A percentile compares a stretch with the other conserved stretches of the same genome.
Conservation (phyloP, 2,329 filamentous ascomycete genomes). For the Colletotrichum euphorbiae region DNA sequence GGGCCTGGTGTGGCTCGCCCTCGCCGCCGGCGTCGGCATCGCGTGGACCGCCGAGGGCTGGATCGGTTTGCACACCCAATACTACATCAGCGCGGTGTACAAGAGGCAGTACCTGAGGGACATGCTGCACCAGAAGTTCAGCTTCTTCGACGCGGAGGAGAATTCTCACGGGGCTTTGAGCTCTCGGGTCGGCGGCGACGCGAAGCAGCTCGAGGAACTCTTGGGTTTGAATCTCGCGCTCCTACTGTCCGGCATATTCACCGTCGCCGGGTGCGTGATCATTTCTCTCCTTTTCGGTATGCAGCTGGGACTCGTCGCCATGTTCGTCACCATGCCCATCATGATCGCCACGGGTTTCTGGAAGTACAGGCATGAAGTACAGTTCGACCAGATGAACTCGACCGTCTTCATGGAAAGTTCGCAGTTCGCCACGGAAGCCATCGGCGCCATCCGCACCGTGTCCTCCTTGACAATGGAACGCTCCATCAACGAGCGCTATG, state of each 20-base stretch:
- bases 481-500: slow-evolving; percentile 58
- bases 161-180: slow-evolving; percentile 47
- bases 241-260: slow-evolving; percentile 46
- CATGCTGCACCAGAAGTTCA: slow-evolving; percentile 46
- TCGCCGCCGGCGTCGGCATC: slow-evolving; percentile 46
- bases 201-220: slow-evolving; percentile 49
- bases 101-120: slow-evolving; percentile 45
- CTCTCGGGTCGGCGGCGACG: slow-evolving; percentile 45
- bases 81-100: slow-evolving; percentile 38
- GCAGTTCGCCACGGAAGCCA: slow-evolving; percentile 71
- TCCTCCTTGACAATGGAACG: slow-evolving; percentile 70
- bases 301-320: slow-evolving; percentile 53
- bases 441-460: slow-evolving; percentile 73
- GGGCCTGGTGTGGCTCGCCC: slow-evolving; percentile 48
- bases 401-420: slow-evolving; percentile 70
- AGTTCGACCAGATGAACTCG: slow-evolving; percentile 69
- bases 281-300: slow-evolving; percentile 50
- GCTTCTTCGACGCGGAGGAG: slow-evolving; percentile 47
- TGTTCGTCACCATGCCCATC: slow-evolving; percentile 50
- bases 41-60: slow-evolving; percentile 45
- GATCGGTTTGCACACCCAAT: slow-evolving; percentile 36
- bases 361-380: slow-evolving; percentile 59
- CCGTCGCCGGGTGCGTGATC: slow-evolving; percentile 45
- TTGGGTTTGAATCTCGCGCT: slow-evolving; percentile 48
- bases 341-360: slow-evolving; percentile 51